Conservation (phyloP, 305 asterid genomes). For the Ajuga reptans region DNA sequence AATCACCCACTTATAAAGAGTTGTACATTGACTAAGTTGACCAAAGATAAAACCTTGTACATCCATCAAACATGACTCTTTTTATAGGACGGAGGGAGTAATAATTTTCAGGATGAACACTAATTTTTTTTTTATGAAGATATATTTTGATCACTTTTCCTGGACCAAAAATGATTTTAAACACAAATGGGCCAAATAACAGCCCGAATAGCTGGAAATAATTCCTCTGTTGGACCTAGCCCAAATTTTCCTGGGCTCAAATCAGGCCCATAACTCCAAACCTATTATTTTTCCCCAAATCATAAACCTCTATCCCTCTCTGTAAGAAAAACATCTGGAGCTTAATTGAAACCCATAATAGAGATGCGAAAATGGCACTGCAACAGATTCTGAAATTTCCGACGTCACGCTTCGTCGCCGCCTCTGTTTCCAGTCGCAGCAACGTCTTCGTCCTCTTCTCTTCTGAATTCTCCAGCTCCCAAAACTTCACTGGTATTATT, state of each 20-base stretch:
- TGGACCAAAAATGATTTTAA: too few species aligned
- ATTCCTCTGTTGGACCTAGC: not conserved
- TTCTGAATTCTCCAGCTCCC: constrained; percentile 22
- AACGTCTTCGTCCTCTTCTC: constrained; percentile 26
- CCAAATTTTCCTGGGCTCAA: not conserved
- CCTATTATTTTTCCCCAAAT: not conserved
- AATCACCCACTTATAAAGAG: too few species aligned
- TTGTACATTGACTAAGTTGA: too few species aligned
- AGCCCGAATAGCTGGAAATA: too few species aligned
- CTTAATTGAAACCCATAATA: not conserved
- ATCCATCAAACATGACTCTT: too few species aligned
- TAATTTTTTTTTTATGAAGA: too few species aligned
- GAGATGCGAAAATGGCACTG: constrained; percentile 40
- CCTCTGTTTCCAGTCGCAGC: constrained; percentile 25
- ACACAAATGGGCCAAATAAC: too few species aligned
- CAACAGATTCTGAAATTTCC: constrained; percentile 43
- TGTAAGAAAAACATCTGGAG: not conserved
- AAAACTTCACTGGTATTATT: constrained; percentile 34
- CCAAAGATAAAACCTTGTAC: too few species aligned
- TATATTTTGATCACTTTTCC: too few species aligned
- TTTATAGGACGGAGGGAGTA: too few species aligned
- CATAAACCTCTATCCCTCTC: not conserved
- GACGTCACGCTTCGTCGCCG: constrained; percentile 29
- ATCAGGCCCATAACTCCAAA: not conserved
- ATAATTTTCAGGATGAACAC: too few species aligned